Percentiles rank a stretch among this genome's conserved stretches.
Evolutionary conservation across 2,329 filamentous ascomycete species (phyloP).

Genomic region (Colletotrichum liaoningense): DNA sequence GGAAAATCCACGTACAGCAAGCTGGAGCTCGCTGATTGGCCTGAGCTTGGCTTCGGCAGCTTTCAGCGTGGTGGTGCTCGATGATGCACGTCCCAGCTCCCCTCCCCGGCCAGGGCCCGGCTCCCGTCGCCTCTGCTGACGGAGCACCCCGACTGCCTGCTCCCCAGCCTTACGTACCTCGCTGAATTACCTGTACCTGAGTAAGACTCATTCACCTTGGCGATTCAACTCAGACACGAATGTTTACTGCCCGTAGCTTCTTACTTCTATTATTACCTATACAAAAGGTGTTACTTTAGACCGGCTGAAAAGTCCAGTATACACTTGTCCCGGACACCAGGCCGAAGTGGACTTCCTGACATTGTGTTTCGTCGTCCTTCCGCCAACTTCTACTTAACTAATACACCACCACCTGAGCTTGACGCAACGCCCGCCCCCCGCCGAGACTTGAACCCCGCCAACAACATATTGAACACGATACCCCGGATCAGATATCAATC

Average conservation of each 20-base stretch:
- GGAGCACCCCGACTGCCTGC: constrained; percentile 35
- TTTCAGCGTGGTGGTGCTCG: constrained; percentile 16
- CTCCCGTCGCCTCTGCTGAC: constrained; percentile 28
- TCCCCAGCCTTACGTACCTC: constrained; percentile 31
- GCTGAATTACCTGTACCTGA: background rate
- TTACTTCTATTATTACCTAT: background rate
- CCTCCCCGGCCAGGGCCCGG: background rate
- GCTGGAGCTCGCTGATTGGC: constrained; percentile 37
- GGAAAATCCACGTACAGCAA: constrained; percentile 34
- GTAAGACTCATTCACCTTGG: background rate
- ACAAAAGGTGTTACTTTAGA: background rate
- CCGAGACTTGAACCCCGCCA: constrained; percentile 30
- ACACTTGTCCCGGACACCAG: background rate
- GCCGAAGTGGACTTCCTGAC: background rate
- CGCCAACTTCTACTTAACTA: constrained; percentile 22
- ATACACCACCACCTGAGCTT: constrained; percentile 17
- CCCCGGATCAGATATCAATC: background rate
- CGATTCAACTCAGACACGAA: background rate
- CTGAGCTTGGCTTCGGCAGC: constrained; percentile 34
- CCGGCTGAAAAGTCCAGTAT: background rate
- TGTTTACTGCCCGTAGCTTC: background rate
- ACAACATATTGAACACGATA: constrained; percentile 4
- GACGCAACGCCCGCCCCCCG: constrained; percentile 25
- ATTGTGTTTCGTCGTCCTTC: constrained; percentile 7
- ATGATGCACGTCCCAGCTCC: constrained; percentile 28